Evolutionary conservation across 495 filamentous ascomycete species (phyloP).

Genomic region (Xylaria telfairii): DNA sequence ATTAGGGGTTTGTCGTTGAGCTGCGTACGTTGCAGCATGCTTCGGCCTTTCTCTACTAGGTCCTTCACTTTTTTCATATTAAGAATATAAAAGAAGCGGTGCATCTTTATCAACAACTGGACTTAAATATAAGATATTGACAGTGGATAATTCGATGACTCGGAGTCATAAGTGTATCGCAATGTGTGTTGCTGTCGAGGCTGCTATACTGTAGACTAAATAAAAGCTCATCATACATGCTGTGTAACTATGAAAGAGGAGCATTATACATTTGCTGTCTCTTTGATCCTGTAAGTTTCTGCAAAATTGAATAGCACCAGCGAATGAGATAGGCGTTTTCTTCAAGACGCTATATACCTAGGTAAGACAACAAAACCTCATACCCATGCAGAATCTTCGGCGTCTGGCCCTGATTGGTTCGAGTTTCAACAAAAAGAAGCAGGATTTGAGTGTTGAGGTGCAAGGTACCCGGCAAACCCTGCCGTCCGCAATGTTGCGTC

Average conservation of each 20-base stretch:
- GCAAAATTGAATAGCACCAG: too few species aligned
- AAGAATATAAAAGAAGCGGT: neutral
- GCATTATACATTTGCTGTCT: neutral
- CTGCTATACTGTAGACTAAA: neutral
- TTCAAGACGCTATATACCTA: too few species aligned
- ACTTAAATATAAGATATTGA: neutral
- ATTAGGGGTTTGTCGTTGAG: neutral
- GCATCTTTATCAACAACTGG: too few species aligned
- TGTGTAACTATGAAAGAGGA: neutral
- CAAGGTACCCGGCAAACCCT: too few species aligned
- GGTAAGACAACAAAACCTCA: too few species aligned
- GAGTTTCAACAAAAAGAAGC: too few species aligned
- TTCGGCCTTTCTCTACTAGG: neutral
- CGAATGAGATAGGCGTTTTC: too few species aligned
- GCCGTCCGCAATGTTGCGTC: too few species aligned
- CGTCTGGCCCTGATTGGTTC: too few species aligned
- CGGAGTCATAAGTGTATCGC: neutral
- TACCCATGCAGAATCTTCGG: too few species aligned
- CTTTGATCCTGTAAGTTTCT: too few species aligned
- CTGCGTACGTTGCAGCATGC: neutral
- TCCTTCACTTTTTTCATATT: neutral
- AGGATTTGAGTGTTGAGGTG: too few species aligned
- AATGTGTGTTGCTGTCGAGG: neutral
- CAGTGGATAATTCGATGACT: neutral
- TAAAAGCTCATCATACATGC: neutral